phyloP scores from a whole-genome alignment of 2,329 filamentous ascomycete genomes.

The Corynespora cassiicola region DNA sequence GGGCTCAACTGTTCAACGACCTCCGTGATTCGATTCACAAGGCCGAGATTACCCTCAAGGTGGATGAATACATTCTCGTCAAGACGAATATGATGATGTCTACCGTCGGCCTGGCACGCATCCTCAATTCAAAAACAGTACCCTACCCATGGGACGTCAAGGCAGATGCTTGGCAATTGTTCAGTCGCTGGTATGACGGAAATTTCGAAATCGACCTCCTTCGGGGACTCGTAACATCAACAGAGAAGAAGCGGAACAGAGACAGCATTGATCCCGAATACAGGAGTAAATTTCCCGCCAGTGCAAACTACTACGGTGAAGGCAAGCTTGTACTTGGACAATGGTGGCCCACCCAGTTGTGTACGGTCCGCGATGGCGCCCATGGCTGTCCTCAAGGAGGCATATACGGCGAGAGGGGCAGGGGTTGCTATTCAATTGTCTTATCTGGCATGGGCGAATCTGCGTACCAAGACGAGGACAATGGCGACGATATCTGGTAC shows the following conservation, averaged over 20 bases:
- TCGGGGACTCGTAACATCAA: conserved; percentile 47
- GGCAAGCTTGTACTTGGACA: conserved; percentile 53
- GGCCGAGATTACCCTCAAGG: conserved; percentile 41
- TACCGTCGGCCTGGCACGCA: conserved; percentile 45
- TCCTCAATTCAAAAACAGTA: conserved; percentile 43
- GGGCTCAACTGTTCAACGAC: conserved; percentile 28
- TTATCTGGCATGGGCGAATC: conserved; percentile 52
- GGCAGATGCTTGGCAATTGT: conserved; percentile 55
- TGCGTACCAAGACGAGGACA: conserved; percentile 57
- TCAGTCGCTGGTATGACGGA: conserved; percentile 51
- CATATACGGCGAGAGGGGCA: conserved; percentile 55
- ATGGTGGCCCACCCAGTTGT: conserved; percentile 64
- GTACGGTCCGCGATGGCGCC: conserved; percentile 59
- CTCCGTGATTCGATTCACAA: conserved; percentile 48
- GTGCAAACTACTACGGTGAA: conserved; percentile 46
- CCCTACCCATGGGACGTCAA: conserved; percentile 55
- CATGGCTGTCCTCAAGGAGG: conserved; percentile 56
- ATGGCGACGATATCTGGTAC: conserved; percentile 58
- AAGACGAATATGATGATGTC: conserved; percentile 43
- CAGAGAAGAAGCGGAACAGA: conserved; percentile 24
- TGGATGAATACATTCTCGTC: conserved; percentile 39
- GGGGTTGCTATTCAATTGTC: conserved; percentile 63
- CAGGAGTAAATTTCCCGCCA: conserved; percentile 19
- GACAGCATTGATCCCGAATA: conserved; percentile 30
- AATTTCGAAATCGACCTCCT: conserved; percentile 55